Base-by-base conservation (phyloP, 2,329 filamentous ascomycete species). In the Rhinocladiella similis region DNA sequence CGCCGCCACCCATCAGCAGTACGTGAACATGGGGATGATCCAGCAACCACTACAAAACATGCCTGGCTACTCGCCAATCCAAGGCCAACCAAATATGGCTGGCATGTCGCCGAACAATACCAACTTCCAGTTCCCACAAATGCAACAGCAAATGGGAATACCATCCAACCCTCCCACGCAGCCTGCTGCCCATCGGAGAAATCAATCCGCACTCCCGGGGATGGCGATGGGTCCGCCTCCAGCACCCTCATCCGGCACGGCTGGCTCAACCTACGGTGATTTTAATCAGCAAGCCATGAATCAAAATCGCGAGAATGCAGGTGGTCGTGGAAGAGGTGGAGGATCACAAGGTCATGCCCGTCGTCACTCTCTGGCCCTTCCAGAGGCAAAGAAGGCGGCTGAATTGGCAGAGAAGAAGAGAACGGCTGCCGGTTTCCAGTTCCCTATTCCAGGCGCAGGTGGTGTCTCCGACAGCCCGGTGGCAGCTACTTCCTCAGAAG, bases 341-440 rank as follows among this genome's bases (percentile, higher is more conserved):
- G 80, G 85, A 60, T 86, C 82, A 56, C 83, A 81, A 58, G 93
- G 93, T 60, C 94, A 99, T 72, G 89, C 95, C 73, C 86, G 94
- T 70, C 88, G 94, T 74, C 94, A 99, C 76, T 99, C 94, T 18
- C 81, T 99, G 63, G 94, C 92, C 62, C 80, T 99, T 63, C 90
- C 92, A 36, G 94, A 99, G 74, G 94, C 94, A 48, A 97, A 96
- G 77, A 97, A 97, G 78, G 94, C 94, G 47, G 94, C 94, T 55
- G 94, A 99, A 73, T 77, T 96, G 62, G 94, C 94, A 47, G 94
- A 99, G 76, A 93, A 96, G 80, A 97, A 97, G 78, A 84, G 92
- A 73, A 96, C 93, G 53, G 91, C 92, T 60, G 91, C 90, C 62
- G 91, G 87, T 56, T 99, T 97, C 75, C 92, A 96, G 71, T 99